phyloP scores from a whole-genome alignment of 2,329 filamentous ascomycete genomes.

The Zasmidium cellare region DNA sequence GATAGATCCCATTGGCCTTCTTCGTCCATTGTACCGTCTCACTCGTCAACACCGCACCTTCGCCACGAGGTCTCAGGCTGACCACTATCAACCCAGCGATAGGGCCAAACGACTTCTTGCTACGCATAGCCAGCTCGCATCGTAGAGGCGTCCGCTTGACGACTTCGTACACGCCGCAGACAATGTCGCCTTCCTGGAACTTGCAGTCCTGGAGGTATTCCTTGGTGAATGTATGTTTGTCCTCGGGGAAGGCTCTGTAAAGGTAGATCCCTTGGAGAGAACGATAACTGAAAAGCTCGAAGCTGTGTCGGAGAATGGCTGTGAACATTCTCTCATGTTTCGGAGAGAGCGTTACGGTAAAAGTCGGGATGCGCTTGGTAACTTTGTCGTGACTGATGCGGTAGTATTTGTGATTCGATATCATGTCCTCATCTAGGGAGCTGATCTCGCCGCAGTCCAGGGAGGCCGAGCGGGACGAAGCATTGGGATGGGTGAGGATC shows the following conservation, averaged over 20 bases:
- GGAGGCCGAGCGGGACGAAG: constrained; percentile 17
- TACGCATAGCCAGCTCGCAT: constrained; percentile 17
- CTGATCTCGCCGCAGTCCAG: constrained; percentile 21
- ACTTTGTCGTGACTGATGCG: constrained; percentile 22
- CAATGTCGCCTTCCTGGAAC: constrained; percentile 23
- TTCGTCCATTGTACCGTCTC: constrained; percentile 26
- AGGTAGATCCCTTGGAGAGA: constrained; percentile 18
- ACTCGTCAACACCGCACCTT: constrained; percentile 19
- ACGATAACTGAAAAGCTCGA: constrained; percentile 14
- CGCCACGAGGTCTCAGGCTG: constrained; percentile 17
- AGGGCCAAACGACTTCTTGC: constrained; percentile 1
- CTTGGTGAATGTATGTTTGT: constrained; percentile 17
- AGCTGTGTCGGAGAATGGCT: constrained; percentile 19
- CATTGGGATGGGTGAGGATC: constrained; percentile 18
- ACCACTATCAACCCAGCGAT: constrained; percentile 19
- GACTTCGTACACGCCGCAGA: constrained; percentile 23
- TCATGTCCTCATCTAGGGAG: constrained; percentile 17
- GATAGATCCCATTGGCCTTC: constrained; percentile 11
- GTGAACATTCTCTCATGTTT: constrained; percentile 22
- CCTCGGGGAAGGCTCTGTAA: neutral
- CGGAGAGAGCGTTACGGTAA: constrained; percentile 12
- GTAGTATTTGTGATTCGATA: constrained; percentile 19
- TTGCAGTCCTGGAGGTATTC: constrained; percentile 19
- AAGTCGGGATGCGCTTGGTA: constrained; percentile 15
- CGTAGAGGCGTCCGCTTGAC: constrained; percentile 17